Percentiles rank a stretch among this genome's conserved stretches.
Evolutionary conservation across 2,329 filamentous ascomycete species (phyloP).

Genomic region (Aspergillus pseudoterreus): DNA sequence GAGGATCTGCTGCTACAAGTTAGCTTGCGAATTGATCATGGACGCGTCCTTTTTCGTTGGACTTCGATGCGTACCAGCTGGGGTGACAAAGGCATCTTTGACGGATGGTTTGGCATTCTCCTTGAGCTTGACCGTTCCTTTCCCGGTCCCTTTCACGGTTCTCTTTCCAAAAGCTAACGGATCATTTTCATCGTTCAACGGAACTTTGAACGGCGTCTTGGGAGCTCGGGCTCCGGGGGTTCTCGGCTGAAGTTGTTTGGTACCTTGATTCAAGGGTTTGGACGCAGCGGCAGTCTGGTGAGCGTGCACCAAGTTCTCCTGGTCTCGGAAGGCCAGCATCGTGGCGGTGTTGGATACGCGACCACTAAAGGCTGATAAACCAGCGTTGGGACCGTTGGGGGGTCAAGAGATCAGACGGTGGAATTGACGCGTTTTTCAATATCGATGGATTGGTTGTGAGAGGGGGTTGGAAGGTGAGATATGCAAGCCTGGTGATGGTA

Average conservation of each 20-base stretch:
- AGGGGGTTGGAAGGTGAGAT: background rate
- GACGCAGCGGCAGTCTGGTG: slow-evolving; percentile 67
- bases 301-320: slow-evolving; percentile 79
- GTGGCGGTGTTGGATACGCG: slow-evolving; percentile 22
- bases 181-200: slow-evolving; percentile 84
- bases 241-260: slow-evolving; percentile 63
- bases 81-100: slow-evolving; percentile 70
- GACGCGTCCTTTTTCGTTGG: background rate
- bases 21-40: background rate
- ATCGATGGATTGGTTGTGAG: slow-evolving; percentile 5
- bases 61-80: slow-evolving; percentile 60
- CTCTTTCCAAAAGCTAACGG: slow-evolving; percentile 58
- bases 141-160: slow-evolving; percentile 52
- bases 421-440: background rate
- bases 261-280: slow-evolving; percentile 68
- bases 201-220: slow-evolving; percentile 77
- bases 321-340: slow-evolving; percentile 78
- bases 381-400: background rate
- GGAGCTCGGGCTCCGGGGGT: slow-evolving; percentile 72
- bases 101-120: slow-evolving; percentile 54
- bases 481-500: background rate
- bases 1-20: slow-evolving; percentile 48
- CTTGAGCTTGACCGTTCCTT: slow-evolving; percentile 54
- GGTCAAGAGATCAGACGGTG: slow-evolving; percentile 2
- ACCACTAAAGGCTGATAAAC: slow-evolving; percentile 17